Conservation (phyloP, 768 basidiomycete genomes). For the Coprinellus aureogranulatus region DNA sequence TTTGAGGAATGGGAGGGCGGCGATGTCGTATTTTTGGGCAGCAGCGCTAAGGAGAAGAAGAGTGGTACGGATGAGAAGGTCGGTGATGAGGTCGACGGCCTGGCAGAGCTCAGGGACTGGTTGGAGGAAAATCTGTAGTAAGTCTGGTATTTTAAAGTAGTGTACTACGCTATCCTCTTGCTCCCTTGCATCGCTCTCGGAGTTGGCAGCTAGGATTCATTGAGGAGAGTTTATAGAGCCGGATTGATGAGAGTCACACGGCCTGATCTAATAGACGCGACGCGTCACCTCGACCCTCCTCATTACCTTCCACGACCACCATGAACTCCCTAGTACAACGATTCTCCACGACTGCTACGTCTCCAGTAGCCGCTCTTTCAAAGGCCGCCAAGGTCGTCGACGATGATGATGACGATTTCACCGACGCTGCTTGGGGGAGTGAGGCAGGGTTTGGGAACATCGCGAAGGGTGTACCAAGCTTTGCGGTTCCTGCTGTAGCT, state of each 20-base stretch:
- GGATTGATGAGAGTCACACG: background rate
- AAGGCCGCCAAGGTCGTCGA: slow-evolving; percentile 43
- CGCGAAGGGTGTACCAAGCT: slow-evolving; percentile 67
- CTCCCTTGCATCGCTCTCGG: too few relatives aligned
- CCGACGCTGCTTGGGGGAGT: slow-evolving; percentile 79
- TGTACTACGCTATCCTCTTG: too few relatives aligned
- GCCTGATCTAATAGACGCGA: slow-evolving; percentile 29
- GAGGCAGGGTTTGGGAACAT: slow-evolving; percentile 78
- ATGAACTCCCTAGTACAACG: slow-evolving; percentile 74
- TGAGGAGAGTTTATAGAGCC: too few relatives aligned
- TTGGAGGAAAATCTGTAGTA: slow-evolving; percentile 41
- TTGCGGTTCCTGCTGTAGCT: slow-evolving; percentile 68
- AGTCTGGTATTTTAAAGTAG: too few relatives aligned
- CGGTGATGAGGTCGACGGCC: slow-evolving; percentile 40
- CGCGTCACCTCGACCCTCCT: slow-evolving; percentile 39
- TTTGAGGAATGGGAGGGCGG: slow-evolving; percentile 86
- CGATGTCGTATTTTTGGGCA: slow-evolving; percentile 65
- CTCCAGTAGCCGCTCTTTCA: slow-evolving; percentile 44
- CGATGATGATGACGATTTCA: slow-evolving; percentile 62
- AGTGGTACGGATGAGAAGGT: slow-evolving; percentile 23
- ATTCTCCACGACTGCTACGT: slow-evolving; percentile 50
- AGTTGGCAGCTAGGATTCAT: too few relatives aligned
- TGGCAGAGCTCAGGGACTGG: slow-evolving; percentile 47
- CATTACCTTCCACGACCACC: slow-evolving; percentile 26
- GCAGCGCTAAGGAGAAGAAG: slow-evolving; percentile 38